Evolutionary conservation across 257 asterid genomes (phyloP), one percentile per base, ranked within the genome.

Genomic region (Salvia splendens): DNA sequence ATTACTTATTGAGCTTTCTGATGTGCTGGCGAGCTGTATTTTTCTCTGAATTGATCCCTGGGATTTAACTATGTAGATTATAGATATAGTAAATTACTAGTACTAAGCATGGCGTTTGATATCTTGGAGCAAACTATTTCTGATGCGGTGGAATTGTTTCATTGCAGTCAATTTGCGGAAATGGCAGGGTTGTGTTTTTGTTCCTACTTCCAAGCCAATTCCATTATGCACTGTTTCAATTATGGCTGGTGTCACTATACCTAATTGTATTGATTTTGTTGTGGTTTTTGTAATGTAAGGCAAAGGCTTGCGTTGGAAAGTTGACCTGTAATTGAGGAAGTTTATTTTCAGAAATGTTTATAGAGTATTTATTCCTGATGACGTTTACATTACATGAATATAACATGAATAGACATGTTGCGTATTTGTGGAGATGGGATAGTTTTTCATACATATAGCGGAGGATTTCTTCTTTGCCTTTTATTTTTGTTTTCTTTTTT

Each of bases 301-400:
- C 57, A 52, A 70, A 64, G 4, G 59, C 61, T 55, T 52, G 16
- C 55, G 15, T 70, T 65, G 75, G 1, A 66, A 58, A 50, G 59
- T 64, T 60, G 49, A 49, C 75, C 28, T 12, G 52, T 46, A 62
- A 14, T 46, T 15, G 66, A 12, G 47, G 54, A 53, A 50, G 42
- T 53, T 32, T 59, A 69, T 61, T 41, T 64, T 70, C 45, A 15
- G 58, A 70, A 52, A 68, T 17, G 4, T 20, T 24, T 15, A 48
- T 64, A 38, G 32, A 4, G 28, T 36, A 45, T 72, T 10, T 67
- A 32, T 74, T 70, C 70, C 6, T 72, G 67, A 51, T 49, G 51
- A 36, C 41, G 45, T 50, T 20, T 20, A 20, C 24, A 20, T 1
- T 20, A 20, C 24, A 20, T 20, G 24, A 20, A 20, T 20, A 20